phyloP scores from a whole-genome alignment of 768 basidiomycete genomes.

The Ramaria sp. region DNA sequence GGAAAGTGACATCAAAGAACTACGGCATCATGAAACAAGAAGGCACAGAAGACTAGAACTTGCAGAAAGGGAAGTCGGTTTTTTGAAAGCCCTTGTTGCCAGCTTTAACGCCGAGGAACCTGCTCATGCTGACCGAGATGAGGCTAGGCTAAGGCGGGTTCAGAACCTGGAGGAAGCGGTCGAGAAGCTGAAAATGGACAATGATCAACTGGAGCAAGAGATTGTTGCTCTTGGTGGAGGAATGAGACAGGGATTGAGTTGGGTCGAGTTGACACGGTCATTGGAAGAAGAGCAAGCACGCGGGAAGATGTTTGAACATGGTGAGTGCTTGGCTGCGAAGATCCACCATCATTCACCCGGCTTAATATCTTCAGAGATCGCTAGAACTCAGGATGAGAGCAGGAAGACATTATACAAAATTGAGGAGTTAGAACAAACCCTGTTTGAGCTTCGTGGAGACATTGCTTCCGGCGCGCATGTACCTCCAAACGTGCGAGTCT shows the following conservation, averaged over 20 bases:
- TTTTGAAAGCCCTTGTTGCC: conserved; percentile 49
- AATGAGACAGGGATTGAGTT: conserved; percentile 13
- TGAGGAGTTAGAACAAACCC: conserved; percentile 63
- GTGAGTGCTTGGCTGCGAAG: conserved; percentile 18
- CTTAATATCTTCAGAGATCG: conserved; percentile 29
- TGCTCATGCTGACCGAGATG: conserved; percentile 2
- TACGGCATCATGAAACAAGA: conserved; percentile 26
- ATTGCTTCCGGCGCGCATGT: conserved; percentile 68
- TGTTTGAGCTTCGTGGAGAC: conserved; percentile 70
- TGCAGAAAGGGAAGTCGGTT: conserved; percentile 54
- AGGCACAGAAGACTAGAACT: conserved; percentile 31
- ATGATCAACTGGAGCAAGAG: conserved; percentile 34
- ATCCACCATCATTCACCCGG: neutral
- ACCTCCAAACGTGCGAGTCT: conserved; percentile 57
- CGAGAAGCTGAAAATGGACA: conserved; percentile 39
- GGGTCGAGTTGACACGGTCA: conserved; percentile 30
- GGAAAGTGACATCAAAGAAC: conserved; percentile 25
- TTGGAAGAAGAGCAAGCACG: conserved; percentile 28
- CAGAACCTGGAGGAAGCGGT: conserved; percentile 11
- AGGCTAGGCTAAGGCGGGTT: conserved; percentile 4
- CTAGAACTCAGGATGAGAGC: conserved; percentile 25
- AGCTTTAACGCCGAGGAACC: conserved; percentile 54
- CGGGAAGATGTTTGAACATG: conserved; percentile 27
- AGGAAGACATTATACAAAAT: conserved; percentile 40
- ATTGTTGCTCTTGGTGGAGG: conserved; percentile 17